These are phyloP conservation scores for Yamadazyma spencermartinsiae DNA, from an alignment of 1,139 yeast species.

Conservation along the genomic window DNA sequence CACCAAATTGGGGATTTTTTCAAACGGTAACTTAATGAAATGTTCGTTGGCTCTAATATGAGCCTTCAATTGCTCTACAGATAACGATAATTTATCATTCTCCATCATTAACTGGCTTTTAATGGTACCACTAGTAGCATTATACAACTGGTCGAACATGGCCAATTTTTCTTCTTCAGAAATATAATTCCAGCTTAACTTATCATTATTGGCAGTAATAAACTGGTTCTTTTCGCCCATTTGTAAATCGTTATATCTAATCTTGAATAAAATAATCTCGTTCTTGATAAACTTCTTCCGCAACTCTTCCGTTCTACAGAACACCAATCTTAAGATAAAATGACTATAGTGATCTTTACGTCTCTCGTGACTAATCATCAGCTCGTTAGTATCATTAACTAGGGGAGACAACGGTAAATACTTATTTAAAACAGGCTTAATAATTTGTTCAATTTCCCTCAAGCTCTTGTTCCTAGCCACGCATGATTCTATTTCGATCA, in stretches of 20 bases:
- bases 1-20: slow-evolving; percentile 74
- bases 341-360: slow-evolving; percentile 92
- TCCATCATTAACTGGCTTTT: slow-evolving; percentile 31
- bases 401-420: slow-evolving; percentile 58
- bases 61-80: slow-evolving; percentile 43
- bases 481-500: slow-evolving; percentile 82
- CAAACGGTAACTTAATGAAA: slow-evolving; percentile 84
- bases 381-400: slow-evolving; percentile 28
- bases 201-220: slow-evolving; percentile 50
- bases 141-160: slow-evolving; percentile 51
- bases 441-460: slow-evolving; percentile 62
- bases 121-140: slow-evolving; percentile 47
- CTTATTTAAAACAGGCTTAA: slow-evolving; percentile 67
- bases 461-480: slow-evolving; percentile 61
- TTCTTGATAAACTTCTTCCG: slow-evolving; percentile 75
- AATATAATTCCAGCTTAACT: slow-evolving; percentile 73
- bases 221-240: slow-evolving; percentile 72
- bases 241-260: slow-evolving; percentile 68
- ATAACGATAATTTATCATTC: slow-evolving; percentile 29
- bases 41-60: slow-evolving; percentile 53
- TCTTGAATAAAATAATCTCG: slow-evolving; percentile 71
- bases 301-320: slow-evolving; percentile 86
- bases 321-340: slow-evolving; percentile 81
- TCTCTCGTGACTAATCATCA: slow-evolving; percentile 52
- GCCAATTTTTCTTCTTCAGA: slow-evolving; percentile 57